A percentile compares a stretch with the other conserved stretches of the same genome.
phyloP scores from a whole-genome alignment of 352 stramenopile genomes.

The Phytopythium vexans region DNA sequence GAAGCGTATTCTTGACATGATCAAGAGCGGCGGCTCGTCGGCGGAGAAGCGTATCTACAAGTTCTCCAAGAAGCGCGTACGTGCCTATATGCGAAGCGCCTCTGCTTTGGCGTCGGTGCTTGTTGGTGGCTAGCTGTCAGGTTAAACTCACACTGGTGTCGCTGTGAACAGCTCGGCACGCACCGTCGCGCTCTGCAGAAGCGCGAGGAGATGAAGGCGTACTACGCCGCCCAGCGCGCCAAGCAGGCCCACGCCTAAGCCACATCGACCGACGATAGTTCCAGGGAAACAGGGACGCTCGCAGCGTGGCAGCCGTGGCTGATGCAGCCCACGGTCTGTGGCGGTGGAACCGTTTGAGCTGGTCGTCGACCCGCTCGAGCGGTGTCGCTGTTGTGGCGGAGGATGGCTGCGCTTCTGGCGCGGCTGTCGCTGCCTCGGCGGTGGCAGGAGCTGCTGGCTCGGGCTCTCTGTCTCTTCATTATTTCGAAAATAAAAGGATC shows the following conservation, averaged over 20 bases:
- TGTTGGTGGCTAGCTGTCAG: not conserved
- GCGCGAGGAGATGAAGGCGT: slow-evolving; percentile 98
- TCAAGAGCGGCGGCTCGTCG: slow-evolving; percentile 97
- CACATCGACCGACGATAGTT: slow-evolving; percentile 37
- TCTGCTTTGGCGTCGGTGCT: not conserved
- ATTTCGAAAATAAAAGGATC: slow-evolving; percentile 76
- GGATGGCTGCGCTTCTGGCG: slow-evolving; percentile 2
- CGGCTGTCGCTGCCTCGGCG: slow-evolving; percentile 12
- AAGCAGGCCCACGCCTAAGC: slow-evolving; percentile 87
- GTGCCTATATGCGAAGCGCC: slow-evolving; percentile 15
- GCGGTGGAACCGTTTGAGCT: too few relatives aligned
- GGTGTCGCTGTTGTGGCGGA: slow-evolving; percentile 9
- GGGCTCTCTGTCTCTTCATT: slow-evolving; percentile 57
- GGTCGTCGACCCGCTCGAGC: too few relatives aligned
- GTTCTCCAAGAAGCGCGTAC: slow-evolving; percentile 96
- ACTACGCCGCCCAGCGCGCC: slow-evolving; percentile 96
- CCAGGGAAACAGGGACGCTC: slow-evolving; percentile 17
- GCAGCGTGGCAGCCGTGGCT: slow-evolving; percentile 4
- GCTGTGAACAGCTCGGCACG: slow-evolving; percentile 89
- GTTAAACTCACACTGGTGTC: not conserved
- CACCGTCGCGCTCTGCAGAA: slow-evolving; percentile 98
- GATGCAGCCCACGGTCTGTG: slow-evolving; percentile 4
- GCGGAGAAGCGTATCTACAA: slow-evolving; percentile 99
- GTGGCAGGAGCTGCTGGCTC: slow-evolving; percentile 9
- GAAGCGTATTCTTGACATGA: slow-evolving; percentile 99